A percentile compares a stretch with the other conserved stretches of the same genome.
Evolutionary conservation across 2,329 filamentous ascomycete genomes (phyloP).

Genomic region (Fusarium begoniae): DNA sequence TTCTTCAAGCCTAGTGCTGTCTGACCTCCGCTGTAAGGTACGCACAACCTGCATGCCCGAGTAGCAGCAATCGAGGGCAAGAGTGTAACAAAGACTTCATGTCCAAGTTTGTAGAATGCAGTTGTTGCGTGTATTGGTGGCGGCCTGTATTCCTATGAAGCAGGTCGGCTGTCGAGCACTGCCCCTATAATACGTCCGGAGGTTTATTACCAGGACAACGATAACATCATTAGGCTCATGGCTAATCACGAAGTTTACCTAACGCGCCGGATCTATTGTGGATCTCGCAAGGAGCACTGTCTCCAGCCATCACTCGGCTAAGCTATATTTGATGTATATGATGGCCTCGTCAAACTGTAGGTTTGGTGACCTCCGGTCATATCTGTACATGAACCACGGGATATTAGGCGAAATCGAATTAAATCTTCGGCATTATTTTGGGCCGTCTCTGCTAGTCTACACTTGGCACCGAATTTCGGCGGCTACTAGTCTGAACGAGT

Average conservation of each 20-base stretch:
- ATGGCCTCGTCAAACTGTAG: not conserved
- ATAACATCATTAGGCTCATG: not conserved
- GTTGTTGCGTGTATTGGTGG: not conserved
- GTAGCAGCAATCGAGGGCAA: not conserved
- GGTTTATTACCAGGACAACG: not conserved
- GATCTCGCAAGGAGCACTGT: not conserved
- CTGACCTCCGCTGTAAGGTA: constrained; percentile 11
- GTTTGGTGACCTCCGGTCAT: not conserved
- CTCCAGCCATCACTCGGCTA: not conserved
- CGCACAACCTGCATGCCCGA: constrained; percentile 1
- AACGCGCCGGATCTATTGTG: not conserved
- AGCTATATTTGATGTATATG: constrained; percentile 9
- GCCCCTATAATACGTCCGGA: not conserved
- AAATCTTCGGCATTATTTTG: constrained; percentile 10
- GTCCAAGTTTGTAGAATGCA: not conserved
- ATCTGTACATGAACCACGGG: not conserved
- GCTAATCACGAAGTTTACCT: constrained; percentile 7
- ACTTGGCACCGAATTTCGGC: constrained; percentile 7
- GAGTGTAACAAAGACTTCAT: not conserved
- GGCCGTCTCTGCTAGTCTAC: not conserved
- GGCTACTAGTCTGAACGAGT: not conserved
- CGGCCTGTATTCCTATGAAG: not conserved
- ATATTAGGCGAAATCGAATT: constrained; percentile 2
- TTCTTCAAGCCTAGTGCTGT: not conserved
- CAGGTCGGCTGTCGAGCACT: not conserved